Evolutionary conservation across 345 rosid species (phyloP).

Genomic region (Populus pruinosa): DNA sequence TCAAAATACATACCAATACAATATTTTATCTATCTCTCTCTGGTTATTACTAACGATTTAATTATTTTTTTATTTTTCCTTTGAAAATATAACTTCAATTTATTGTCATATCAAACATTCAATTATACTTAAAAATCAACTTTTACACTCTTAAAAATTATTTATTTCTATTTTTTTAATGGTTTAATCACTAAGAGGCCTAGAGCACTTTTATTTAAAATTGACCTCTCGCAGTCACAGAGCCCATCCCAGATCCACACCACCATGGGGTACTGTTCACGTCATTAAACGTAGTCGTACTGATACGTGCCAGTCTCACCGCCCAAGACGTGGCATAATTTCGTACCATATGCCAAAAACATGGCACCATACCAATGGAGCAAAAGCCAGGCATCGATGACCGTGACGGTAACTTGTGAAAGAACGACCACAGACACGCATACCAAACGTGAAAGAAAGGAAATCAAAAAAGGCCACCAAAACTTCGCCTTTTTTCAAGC

Average conservation of each 20-base stretch:
- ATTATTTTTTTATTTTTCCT: no score
- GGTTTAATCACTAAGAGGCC: no score
- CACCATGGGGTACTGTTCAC: not conserved
- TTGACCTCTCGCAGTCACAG: no score
- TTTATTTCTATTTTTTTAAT: no score
- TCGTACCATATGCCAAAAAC: not conserved
- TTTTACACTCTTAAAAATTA: no score
- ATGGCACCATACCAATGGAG: not conserved
- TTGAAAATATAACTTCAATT: no score
- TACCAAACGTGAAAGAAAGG: slow-evolving; percentile 4
- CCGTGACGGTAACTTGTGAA: not conserved
- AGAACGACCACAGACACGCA: slow-evolving; percentile 3
- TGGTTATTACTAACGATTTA: no score
- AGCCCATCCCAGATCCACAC: not conserved
- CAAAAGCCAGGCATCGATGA: not conserved
- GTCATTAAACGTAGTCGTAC: not conserved
- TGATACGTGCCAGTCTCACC: not conserved
- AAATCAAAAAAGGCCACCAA: not conserved
- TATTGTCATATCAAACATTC: no score
- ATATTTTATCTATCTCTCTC: no score
- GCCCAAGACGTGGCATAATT: not conserved
- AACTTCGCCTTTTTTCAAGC: not conserved
- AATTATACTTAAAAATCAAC: no score
- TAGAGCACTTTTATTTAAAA: no score
- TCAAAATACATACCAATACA: no score